These are phyloP conservation scores for Cyberlindnera maritima DNA, from an alignment of 805 yeast species.

Conservation along the genomic window DNA sequence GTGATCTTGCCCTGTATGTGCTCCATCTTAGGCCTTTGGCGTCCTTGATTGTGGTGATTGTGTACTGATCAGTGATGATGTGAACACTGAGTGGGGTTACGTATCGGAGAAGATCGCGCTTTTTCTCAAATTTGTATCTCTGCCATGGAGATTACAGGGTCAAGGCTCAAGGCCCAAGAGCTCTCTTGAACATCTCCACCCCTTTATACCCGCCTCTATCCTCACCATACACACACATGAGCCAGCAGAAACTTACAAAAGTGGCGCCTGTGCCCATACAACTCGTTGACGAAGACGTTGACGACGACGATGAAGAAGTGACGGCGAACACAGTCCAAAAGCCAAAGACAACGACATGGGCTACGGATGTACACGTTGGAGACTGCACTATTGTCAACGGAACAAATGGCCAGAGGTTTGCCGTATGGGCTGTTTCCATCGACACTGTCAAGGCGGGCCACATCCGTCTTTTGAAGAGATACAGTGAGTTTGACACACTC, in stretches of 20 bases:
- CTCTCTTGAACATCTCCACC: too few relatives aligned
- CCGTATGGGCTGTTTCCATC: conserved; percentile 39
- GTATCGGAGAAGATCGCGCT: too few relatives aligned
- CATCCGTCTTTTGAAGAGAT: conserved; percentile 53
- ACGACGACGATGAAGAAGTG: conserved; percentile 9
- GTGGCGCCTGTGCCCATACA: conserved; percentile 42
- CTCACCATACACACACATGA: background rate
- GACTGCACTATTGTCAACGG: conserved; percentile 40
- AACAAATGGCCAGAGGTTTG: conserved; percentile 36
- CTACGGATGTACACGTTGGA: conserved; percentile 35
- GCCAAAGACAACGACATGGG: conserved; percentile 31
- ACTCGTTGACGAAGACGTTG: conserved; percentile 32
- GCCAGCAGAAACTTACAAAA: conserved; percentile 15
- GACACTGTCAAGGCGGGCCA: conserved; percentile 32
- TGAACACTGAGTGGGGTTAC: too few relatives aligned
- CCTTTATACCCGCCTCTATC: too few relatives aligned
- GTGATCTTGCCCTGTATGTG: conserved; percentile 48
- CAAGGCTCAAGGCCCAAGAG: too few relatives aligned
- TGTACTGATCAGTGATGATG: too few relatives aligned
- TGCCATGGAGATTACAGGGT: too few relatives aligned
- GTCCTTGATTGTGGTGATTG: background rate
- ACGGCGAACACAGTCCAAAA: background rate
- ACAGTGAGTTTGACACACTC: conserved; percentile 57
- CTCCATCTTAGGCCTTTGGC: conserved; percentile 37
- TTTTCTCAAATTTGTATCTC: too few relatives aligned